phyloP scores from a whole-genome alignment of 2,329 filamentous ascomycete genomes.

The Daldinia sp. region DNA sequence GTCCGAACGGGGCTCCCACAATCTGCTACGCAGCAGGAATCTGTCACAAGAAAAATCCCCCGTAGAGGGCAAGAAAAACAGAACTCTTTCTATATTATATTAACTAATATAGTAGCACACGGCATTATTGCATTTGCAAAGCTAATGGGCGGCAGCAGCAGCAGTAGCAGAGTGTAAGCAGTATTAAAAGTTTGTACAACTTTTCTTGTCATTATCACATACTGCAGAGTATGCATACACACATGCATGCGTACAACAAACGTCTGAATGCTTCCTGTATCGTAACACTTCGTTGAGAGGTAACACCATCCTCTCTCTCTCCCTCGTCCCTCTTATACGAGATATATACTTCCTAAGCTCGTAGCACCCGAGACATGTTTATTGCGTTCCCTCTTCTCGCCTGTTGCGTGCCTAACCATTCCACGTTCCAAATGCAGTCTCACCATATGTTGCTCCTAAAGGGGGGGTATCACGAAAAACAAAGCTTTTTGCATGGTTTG shows the following conservation, averaged over 20 bases:
- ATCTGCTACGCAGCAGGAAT: not conserved
- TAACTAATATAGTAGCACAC: constrained; percentile 32
- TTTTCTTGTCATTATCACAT: constrained; percentile 41
- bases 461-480: constrained; percentile 40
- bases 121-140: constrained; percentile 18
- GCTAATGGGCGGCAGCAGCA: constrained; percentile 13
- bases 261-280: constrained; percentile 36
- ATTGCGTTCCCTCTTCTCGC: constrained; percentile 4
- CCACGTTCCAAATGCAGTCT: constrained; percentile 35
- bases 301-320: not conserved
- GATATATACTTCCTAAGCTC: constrained; percentile 16
- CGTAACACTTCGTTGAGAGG: constrained; percentile 41
- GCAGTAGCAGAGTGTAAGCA: constrained; percentile 23
- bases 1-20: not conserved
- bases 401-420: constrained; percentile 28
- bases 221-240: constrained; percentile 42
- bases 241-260: not conserved
- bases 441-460: constrained; percentile 29
- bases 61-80: constrained; percentile 2
- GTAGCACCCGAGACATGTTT: constrained; percentile 30
- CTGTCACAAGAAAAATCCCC: constrained; percentile 4
- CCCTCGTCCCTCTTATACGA: constrained; percentile 10
- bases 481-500: constrained; percentile 21
- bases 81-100: constrained; percentile 24
- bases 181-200: constrained; percentile 42